Evolutionary conservation across 2,329 filamentous ascomycete species (phyloP).

Genomic region (Colletotrichum filicis): DNA sequence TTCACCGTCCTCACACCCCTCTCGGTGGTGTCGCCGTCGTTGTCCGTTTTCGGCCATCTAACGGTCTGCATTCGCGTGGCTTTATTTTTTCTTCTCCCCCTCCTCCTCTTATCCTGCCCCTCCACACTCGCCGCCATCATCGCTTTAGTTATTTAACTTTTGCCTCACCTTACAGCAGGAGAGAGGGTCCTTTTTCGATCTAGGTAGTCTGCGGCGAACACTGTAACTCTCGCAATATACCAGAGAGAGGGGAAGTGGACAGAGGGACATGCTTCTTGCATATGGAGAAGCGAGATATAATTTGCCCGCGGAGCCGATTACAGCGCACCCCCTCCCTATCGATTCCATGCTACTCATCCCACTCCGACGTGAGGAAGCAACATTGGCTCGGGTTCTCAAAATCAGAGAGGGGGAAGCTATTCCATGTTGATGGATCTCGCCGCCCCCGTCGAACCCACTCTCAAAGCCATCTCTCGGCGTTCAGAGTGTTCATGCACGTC

Average conservation of each 20-base stretch:
- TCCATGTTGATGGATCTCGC: constrained; percentile 27
- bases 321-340: constrained; percentile 10
- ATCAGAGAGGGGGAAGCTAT: background rate
- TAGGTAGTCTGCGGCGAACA: background rate
- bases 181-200: constrained; percentile 37
- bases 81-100: constrained; percentile 16
- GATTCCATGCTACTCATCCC: constrained; percentile 19
- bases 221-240: constrained; percentile 7
- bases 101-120: constrained; percentile 2
- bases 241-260: constrained; percentile 1
- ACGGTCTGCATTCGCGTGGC: constrained; percentile 24
- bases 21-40: constrained; percentile 15
- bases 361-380: constrained; percentile 3
- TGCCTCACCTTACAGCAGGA: constrained; percentile 22
- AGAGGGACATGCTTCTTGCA: constrained; percentile 9
- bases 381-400: background rate
- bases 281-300: background rate
- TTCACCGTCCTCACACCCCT: background rate
- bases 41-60: constrained; percentile 21
- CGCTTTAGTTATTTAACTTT: constrained; percentile 11
- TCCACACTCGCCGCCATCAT: constrained; percentile 28
- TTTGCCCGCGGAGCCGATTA: constrained; percentile 13
- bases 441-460: constrained; percentile 28
- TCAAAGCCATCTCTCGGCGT: constrained; percentile 27
- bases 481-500: constrained; percentile 38